These are phyloP conservation scores for Friedmanniomyces simplex DNA, from an alignment of 495 filamentous ascomycete genomes.

Conservation along the genomic window DNA sequence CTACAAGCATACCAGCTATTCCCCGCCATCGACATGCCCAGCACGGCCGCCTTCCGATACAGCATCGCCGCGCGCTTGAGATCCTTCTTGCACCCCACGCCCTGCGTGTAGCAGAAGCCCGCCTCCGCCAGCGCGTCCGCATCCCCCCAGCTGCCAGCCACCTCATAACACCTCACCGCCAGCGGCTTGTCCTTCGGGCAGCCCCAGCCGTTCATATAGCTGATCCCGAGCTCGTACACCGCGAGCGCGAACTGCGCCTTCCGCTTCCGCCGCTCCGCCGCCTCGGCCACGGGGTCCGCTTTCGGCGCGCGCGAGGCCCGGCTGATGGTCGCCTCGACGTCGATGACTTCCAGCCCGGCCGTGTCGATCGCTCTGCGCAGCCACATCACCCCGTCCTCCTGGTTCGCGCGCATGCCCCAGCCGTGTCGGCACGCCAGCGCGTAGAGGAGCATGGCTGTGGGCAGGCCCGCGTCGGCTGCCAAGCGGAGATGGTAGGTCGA, in stretches of 20 bases:
- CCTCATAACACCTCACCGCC: conserved; percentile 88
- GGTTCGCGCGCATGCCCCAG: conserved; percentile 93
- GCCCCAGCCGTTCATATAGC: conserved; percentile 96
- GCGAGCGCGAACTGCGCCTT: conserved; percentile 88
- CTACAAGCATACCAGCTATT: conserved; percentile 80
- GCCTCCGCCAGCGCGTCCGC: conserved; percentile 63
- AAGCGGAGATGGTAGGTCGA: conserved; percentile 92
- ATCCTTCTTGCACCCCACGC: conserved; percentile 72
- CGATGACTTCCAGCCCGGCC: conserved; percentile 69
- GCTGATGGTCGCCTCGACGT: conserved; percentile 47
- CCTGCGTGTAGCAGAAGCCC: conserved; percentile 34
- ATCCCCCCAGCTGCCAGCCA: conserved; percentile 95
- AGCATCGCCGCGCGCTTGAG: conserved; percentile 86
- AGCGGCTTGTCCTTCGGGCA: conserved; percentile 83
- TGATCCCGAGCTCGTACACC: conserved; percentile 93
- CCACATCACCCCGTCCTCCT: conserved; percentile 81
- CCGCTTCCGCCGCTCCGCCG: conserved; percentile 60
- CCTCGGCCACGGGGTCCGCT: conserved; percentile 44
- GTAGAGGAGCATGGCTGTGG: conserved; percentile 91
- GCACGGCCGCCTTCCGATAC: conserved; percentile 80
- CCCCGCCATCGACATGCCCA: conserved; percentile 93
- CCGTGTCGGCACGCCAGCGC: conserved; percentile 94
- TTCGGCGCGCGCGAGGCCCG: conserved; percentile 43
- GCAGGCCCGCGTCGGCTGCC: conserved; percentile 73
- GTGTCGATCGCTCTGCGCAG: conserved; percentile 77